Evolutionary conservation across 2,329 filamentous ascomycete species (phyloP), one percentile per base, ranked within the genome.

Genomic region (Phymatotrichopsis omnivora): DNA sequence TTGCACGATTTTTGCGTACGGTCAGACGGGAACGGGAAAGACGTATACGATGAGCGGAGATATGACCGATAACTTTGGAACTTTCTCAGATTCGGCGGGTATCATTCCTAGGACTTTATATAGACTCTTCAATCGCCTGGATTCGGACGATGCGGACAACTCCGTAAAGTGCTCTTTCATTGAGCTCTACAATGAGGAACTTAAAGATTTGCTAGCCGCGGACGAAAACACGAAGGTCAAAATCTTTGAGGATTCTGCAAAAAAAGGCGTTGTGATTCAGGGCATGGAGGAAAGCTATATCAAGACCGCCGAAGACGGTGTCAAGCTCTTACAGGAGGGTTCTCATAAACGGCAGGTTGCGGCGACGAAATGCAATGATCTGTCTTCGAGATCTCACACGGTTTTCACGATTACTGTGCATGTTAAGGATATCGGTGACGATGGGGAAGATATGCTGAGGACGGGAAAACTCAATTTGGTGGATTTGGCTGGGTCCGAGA

Each of bases 21-120:
- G 91, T 20, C 91, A 98, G 64, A 98, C 91, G 0, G 91, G 91
- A 33, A 98, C 91, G 0, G 91, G 91, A 58, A 98, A 98, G 65
- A 98, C 91, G 11, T 98, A 98, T 65, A 98, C 91, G 19, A 98
- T 98, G 91, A 94, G 89, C 1, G 91, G 91, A 44, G 89, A 98
- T 63, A 95, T 98, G 77, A 84, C 75, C 11, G 84, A 95, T 57
- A 85, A 78, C 0, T 66, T 86, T 28, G 85, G 89, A 2, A 78
- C 94, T 49, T 71, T 93, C 11, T 89, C 89, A 1, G 91, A 96
- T 61, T 81, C 79, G 29, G 91, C 93, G 22, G 91, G 91, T 58
- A 96, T 98, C 57, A 91, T 98, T 52, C 93, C 93, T 19, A 80
- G 93, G 37, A 85, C 87, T 1, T 69, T 98, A 0, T 81, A 95